A percentile compares a stretch with the other conserved stretches of the same genome.
Conservation (phyloP, 352 stramenopile genomes). For the Peronospora destructor region DNA sequence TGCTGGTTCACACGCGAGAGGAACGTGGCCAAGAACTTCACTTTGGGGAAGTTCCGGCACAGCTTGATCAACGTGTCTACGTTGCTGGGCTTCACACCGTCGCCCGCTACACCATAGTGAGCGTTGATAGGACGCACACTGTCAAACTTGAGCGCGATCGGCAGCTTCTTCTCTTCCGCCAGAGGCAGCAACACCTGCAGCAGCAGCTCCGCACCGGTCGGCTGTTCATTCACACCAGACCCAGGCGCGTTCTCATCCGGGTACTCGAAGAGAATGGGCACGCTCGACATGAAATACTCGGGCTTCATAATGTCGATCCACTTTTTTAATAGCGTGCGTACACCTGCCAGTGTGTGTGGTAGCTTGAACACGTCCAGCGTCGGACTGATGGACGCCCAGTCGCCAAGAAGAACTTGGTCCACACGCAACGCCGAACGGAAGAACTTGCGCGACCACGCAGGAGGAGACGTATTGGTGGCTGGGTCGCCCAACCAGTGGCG, state of each 20-base stretch:
- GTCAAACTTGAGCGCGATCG: slow-evolving; percentile 91
- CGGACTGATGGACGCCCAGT: slow-evolving; percentile 68
- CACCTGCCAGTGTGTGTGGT: slow-evolving; percentile 68
- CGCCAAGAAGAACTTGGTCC: slow-evolving; percentile 86
- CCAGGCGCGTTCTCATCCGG: slow-evolving; percentile 23
- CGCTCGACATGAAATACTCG: slow-evolving; percentile 93
- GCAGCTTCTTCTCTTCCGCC: slow-evolving; percentile 82
- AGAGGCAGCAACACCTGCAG: slow-evolving; percentile 87
- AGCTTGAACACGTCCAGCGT: slow-evolving; percentile 50
- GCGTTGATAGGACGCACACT: slow-evolving; percentile 87
- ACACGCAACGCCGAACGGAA: slow-evolving; percentile 89
- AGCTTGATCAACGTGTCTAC: slow-evolving; percentile 79
- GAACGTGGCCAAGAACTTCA: slow-evolving; percentile 93
- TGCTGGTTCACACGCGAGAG: slow-evolving; percentile 91
- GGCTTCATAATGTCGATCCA: slow-evolving; percentile 91
- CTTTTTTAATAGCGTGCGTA: slow-evolving; percentile 72
- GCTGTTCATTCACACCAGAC: slow-evolving; percentile 17
- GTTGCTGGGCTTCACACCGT: slow-evolving; percentile 89
- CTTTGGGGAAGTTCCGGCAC: slow-evolving; percentile 80
- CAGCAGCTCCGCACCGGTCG: slow-evolving; percentile 62
- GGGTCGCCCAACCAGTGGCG: slow-evolving; percentile 48
- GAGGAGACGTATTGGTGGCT: slow-evolving; percentile 31
- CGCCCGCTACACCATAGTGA: slow-evolving; percentile 65
- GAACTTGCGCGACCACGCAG: slow-evolving; percentile 49
- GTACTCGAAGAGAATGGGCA: slow-evolving; percentile 86